Conservation (phyloP, 31 red algal genomes). For the Endocladia muricata region DNA sequence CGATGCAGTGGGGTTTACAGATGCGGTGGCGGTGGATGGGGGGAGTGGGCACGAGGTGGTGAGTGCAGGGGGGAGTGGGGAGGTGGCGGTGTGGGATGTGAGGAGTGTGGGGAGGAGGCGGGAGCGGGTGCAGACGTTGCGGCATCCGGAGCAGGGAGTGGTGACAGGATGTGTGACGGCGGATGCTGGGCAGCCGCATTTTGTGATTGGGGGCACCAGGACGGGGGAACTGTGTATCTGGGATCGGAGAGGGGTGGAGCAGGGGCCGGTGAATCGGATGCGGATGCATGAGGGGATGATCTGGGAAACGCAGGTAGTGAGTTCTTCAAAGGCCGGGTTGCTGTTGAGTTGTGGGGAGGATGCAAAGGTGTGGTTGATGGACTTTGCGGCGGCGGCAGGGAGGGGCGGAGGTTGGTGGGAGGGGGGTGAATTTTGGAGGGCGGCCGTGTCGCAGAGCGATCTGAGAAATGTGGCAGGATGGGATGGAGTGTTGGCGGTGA, state of each 20-base stretch:
- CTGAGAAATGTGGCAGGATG: slow-evolving; percentile 19
- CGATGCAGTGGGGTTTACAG: slow-evolving; percentile 43
- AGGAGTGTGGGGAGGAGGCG: background rate
- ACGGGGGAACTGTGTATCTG: slow-evolving; percentile 51
- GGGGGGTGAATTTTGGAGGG: slow-evolving; percentile 58
- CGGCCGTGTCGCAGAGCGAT: slow-evolving; percentile 24
- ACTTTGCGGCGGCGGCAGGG: slow-evolving; percentile 36
- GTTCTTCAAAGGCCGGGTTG: slow-evolving; percentile 30
- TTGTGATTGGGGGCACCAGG: slow-evolving; percentile 56
- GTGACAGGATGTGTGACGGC: slow-evolving; percentile 26
- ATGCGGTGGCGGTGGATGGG: slow-evolving; percentile 12
- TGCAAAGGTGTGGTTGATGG: slow-evolving; percentile 42
- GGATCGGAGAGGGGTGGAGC: slow-evolving; percentile 42
- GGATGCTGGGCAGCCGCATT: slow-evolving; percentile 52
- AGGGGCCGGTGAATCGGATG: slow-evolving; percentile 35
- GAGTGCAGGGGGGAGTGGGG: background rate
- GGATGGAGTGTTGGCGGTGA: slow-evolving; percentile 22
- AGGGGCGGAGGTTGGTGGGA: slow-evolving; percentile 23
- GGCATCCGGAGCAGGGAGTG: slow-evolving; percentile 7
- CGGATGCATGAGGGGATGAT: slow-evolving; percentile 42
- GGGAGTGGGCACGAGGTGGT: slow-evolving; percentile 19
- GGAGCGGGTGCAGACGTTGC: background rate
- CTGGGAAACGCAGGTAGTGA: slow-evolving; percentile 60
- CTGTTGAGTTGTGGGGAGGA: slow-evolving; percentile 64
- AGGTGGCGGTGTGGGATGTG: slow-evolving; percentile 20